phyloP scores from a whole-genome alignment of 164 flowering plant species.

The Vitis rotundifolia region DNA sequence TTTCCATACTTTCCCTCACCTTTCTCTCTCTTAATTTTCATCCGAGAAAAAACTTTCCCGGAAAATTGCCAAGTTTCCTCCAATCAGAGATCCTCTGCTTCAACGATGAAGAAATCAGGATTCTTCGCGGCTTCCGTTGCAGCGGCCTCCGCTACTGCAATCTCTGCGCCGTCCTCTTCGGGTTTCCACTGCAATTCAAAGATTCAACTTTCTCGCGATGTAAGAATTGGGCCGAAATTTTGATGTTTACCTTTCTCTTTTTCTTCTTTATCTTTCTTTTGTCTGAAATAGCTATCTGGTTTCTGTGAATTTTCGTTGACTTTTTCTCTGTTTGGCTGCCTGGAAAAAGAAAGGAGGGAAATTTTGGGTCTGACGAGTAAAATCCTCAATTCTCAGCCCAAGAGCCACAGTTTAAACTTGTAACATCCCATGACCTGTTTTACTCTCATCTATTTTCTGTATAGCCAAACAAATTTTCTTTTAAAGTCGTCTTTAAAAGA shows the following conservation, averaged over 20 bases:
- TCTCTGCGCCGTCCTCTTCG: slow-evolving; percentile 27
- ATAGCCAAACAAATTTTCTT: no score
- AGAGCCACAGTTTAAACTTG: no score
- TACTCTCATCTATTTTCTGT: no score
- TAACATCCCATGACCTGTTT: no score
- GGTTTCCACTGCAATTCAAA: slow-evolving; percentile 10
- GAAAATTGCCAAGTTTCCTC: not conserved
- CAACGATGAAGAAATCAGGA: slow-evolving; percentile 42
- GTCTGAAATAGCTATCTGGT: not conserved
- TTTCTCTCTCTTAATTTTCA: not conserved
- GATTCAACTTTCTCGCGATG: slow-evolving; percentile 25
- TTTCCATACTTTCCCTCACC: not conserved
- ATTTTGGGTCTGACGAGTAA: no score
- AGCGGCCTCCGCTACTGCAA: slow-evolving; percentile 43
- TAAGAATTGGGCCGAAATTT: slow-evolving; percentile 4
- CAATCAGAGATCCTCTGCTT: not conserved
- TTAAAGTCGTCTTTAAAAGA: no score
- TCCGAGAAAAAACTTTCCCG: slow-evolving; percentile 2
- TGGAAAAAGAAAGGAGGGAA: not conserved
- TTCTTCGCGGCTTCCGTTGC: slow-evolving; percentile 40
- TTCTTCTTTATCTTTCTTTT: not conserved
- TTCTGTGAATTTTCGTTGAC: not conserved
- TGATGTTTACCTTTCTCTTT: not conserved
- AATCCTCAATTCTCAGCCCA: no score
- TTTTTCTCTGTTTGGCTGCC: not conserved